Percentiles rank a stretch among this genome's conserved stretches.
These are phyloP conservation scores for Avena insularis DNA, from an alignment of 176 grass and related monocot genomes.

Conservation along the genomic window DNA sequence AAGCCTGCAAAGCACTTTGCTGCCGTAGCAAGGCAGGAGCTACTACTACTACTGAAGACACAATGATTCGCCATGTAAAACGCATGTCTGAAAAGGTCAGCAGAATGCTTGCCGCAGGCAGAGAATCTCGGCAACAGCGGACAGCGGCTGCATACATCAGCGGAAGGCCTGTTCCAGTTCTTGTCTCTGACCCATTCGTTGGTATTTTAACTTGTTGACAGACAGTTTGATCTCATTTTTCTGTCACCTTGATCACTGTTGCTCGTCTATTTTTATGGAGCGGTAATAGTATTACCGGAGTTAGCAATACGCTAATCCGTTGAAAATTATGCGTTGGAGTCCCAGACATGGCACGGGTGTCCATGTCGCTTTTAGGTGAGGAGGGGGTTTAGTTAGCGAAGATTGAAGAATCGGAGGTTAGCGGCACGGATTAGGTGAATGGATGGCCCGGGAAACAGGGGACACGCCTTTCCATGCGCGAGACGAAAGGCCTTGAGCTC, in stretches of 20 bases:
- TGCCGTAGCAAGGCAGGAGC: constrained; percentile 27
- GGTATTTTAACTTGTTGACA: neutral
- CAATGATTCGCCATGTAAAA: constrained; percentile 37
- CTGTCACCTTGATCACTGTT: too few relatives aligned
- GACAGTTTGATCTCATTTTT: neutral
- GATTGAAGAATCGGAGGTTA: constrained; percentile 45
- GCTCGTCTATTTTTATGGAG: neutral
- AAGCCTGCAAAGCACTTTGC: constrained; percentile 28
- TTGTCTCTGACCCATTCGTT: neutral
- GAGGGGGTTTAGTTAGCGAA: constrained; percentile 38
- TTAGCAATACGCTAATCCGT: constrained; percentile 1
- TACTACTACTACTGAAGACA: constrained; percentile 26
- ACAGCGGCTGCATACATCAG: neutral
- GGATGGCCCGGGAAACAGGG: constrained; percentile 69
- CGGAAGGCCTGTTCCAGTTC: neutral
- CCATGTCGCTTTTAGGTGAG: constrained; percentile 50
- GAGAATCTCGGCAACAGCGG: constrained; percentile 25
- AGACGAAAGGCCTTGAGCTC: constrained; percentile 53
- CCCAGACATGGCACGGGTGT: neutral
- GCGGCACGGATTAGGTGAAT: constrained; percentile 23
- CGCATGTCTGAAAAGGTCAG: constrained; percentile 26
- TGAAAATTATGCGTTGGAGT: neutral
- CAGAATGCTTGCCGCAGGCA: neutral
- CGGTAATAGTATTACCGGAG: neutral
- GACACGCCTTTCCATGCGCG: constrained; percentile 73